phyloP scores from a whole-genome alignment of 2,329 filamentous ascomycete genomes.

The Phialophora verrucosa region DNA sequence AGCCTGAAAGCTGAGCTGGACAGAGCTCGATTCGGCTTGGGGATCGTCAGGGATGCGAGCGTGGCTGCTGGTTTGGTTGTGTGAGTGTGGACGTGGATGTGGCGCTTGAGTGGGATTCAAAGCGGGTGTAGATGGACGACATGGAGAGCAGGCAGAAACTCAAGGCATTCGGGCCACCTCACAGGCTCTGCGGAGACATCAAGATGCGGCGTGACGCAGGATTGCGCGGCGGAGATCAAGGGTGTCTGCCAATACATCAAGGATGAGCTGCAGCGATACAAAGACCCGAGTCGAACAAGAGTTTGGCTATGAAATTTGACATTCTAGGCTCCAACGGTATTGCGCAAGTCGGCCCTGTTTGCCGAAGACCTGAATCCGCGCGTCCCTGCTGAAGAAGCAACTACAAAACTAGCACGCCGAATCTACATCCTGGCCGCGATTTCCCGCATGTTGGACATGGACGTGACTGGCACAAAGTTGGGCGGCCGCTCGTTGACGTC shows the following conservation, averaged over 20 bases:
- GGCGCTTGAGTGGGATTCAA: not conserved
- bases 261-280: not conserved
- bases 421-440: constrained; percentile 11
- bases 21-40: not conserved
- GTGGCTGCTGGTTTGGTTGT: not conserved
- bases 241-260: not conserved
- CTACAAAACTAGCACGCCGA: not conserved
- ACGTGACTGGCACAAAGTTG: not conserved
- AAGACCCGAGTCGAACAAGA: not conserved
- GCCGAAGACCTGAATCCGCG: not conserved
- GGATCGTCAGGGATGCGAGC: not conserved
- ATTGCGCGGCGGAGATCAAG: not conserved
- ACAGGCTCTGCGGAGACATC: not conserved
- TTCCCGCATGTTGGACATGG: constrained; percentile 11
- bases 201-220: not conserved
- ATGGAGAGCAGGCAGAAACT: not conserved
- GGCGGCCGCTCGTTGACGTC: not conserved
- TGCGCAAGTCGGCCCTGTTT: not conserved
- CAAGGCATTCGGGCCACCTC: not conserved
- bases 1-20: not conserved
- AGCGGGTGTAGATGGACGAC: not conserved
- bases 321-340: not conserved
- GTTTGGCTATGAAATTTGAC: not conserved
- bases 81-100: not conserved
- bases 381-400: not conserved